Evolutionary conservation across 2,329 filamentous ascomycete species (phyloP), one percentile per base, ranked within the genome.

Genomic region (Xylaria multiplex): DNA sequence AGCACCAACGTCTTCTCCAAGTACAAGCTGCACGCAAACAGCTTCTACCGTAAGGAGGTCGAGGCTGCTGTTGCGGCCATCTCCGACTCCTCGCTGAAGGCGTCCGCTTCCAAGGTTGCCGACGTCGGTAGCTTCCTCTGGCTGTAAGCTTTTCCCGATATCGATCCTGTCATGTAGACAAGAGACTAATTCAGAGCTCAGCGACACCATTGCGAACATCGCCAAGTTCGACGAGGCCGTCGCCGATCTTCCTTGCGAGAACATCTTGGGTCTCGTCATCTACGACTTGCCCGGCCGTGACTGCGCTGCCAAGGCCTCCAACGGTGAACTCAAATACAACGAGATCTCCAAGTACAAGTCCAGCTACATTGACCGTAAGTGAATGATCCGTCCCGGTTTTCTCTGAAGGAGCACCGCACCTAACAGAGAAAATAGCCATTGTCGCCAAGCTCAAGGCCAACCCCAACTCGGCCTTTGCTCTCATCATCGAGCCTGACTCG

Each of bases 281-380:
- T 88, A 88, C 76, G 82, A 88, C 75, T 81, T 88, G 24, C 86
- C 86, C 35, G 85, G 86, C 70, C 84, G 86, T 77, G 86, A 88
- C 78, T 88, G 86, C 73, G 84, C 85, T 57, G 86, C 86, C 16
- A 82, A 83, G 54, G 85, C 85, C 46, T 86, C 84, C 73, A 88
- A 88, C 76, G 86, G 86, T 76, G 86, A 88, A 76, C 83, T 88
- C 35, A 80, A 80, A 62, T 79, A 84, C 68, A 81, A 80, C 52
- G 84, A 85, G 65, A 76, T 83, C 45, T 76, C 78, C 75, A 83
- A 82, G 72, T 88, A 88, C 80, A 84, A 86, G 81, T 77, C 78
- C 22, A 62, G 74, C 59, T 88, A 87, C 78, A 86, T 88, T 71
- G 81, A 86, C 75, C 78, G 75, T 77, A 71, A 57, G 75, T 65